phyloP scores from a whole-genome alignment of 202 grass and related monocot genomes.

The Eragrostis tef region DNA sequence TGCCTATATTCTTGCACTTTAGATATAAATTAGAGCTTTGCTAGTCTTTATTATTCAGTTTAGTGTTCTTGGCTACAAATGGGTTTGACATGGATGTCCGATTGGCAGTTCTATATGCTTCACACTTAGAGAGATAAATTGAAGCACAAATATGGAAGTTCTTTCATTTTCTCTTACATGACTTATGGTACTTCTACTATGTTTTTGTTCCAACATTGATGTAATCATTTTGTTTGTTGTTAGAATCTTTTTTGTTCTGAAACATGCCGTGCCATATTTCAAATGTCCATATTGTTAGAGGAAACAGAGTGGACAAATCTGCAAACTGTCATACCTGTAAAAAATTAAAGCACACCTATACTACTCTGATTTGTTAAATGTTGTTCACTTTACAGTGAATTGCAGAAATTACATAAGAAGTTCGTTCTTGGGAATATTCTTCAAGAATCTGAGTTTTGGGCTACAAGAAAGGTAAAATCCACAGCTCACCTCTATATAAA shows the following conservation, averaged over 20 bases:
- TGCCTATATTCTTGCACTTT: slow-evolving; percentile 15
- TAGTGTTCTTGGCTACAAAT: slow-evolving; percentile 33
- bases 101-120: background rate
- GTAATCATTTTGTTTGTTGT: background rate
- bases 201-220: background rate
- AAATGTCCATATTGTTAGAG: background rate
- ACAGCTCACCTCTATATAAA: slow-evolving; percentile 35
- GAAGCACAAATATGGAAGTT: slow-evolving; percentile 2
- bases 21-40: slow-evolving; percentile 12
- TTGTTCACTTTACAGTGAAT: slow-evolving; percentile 59
- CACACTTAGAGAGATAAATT: slow-evolving; percentile 25
- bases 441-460: slow-evolving; percentile 96
- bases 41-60: slow-evolving; percentile 2
- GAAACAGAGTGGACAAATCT: background rate
- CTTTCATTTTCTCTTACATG: background rate
- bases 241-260: slow-evolving; percentile 5
- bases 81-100: no score
- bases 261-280: slow-evolving; percentile 9
- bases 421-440: slow-evolving; percentile 84
- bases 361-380: slow-evolving; percentile 19
- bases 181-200: slow-evolving; percentile 1
- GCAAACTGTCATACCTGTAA: background rate
- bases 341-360: slow-evolving; percentile 7
- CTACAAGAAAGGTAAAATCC: slow-evolving; percentile 79
- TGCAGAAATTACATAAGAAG: slow-evolving; percentile 94